phyloP scores from a whole-genome alignment of 192 early-diverging fungal genomes.

The Coemansia sp. region DNA sequence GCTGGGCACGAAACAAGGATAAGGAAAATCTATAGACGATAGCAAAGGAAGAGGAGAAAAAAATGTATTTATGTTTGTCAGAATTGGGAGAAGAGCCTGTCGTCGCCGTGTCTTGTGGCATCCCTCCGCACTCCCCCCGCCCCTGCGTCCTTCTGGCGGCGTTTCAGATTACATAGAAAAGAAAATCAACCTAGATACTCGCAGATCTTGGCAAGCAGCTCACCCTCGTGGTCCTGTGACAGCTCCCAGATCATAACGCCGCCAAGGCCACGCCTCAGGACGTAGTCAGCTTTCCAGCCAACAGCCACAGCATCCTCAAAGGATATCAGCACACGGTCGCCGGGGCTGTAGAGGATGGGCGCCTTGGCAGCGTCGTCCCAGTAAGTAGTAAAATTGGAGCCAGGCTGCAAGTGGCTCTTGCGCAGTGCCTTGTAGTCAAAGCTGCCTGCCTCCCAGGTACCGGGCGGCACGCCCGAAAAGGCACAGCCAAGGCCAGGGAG shows the following conservation, averaged over 20 bases:
- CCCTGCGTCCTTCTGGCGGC: neutral
- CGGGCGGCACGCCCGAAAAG: slow-evolving; percentile 71
- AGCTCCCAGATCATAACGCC: slow-evolving; percentile 86
- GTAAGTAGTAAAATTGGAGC: slow-evolving; percentile 61
- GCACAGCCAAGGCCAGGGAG: slow-evolving; percentile 58
- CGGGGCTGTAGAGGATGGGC: slow-evolving; percentile 77
- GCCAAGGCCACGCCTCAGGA: slow-evolving; percentile 56
- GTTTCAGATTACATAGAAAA: neutral
- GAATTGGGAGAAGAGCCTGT: neutral
- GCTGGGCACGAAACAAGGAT: neutral
- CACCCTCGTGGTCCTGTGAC: slow-evolving; percentile 43
- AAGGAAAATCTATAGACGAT: neutral
- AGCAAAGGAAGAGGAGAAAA: neutral
- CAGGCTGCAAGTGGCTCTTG: slow-evolving; percentile 45
- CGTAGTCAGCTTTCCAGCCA: slow-evolving; percentile 66
- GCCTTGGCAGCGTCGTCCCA: slow-evolving; percentile 78
- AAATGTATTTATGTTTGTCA: neutral
- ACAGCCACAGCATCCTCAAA: slow-evolving; percentile 76
- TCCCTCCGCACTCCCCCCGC: neutral
- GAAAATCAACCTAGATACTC: slow-evolving; percentile 41
- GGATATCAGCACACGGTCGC: slow-evolving; percentile 66
- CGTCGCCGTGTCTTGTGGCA: neutral
- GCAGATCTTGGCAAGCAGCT: slow-evolving; percentile 51
- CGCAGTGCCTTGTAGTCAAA: slow-evolving; percentile 84
- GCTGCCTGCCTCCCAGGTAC: slow-evolving; percentile 88